A percentile compares a stretch with the other conserved stretches of the same genome.
Evolutionary conservation across 306 rosid species (phyloP).

Genomic region (Comarum palustre): DNA sequence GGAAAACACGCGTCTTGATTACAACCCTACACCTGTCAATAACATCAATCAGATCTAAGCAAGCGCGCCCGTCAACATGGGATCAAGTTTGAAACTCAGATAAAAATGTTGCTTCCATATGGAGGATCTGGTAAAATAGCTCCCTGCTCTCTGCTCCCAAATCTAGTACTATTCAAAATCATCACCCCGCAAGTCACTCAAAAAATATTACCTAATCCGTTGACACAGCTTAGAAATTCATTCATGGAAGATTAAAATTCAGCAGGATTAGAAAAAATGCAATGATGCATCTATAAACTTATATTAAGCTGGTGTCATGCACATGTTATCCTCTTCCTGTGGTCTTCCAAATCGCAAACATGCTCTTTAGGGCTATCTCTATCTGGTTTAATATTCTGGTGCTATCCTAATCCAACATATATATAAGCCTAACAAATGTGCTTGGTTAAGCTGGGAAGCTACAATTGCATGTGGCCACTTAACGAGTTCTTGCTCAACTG

Average conservation of each 20-base stretch:
- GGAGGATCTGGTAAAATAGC: background rate
- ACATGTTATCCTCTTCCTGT: conserved; percentile 5
- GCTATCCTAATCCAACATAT: conserved; percentile 19
- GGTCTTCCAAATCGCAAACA: conserved; percentile 14
- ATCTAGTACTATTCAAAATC: background rate
- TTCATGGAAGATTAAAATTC: background rate
- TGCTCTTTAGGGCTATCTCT: conserved; percentile 7
- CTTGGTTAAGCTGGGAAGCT: conserved; percentile 27
- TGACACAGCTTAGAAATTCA: conserved; percentile 4
- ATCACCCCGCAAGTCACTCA: background rate
- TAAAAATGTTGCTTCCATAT: conserved; percentile 19
- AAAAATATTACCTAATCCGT: background rate
- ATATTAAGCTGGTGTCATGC: background rate
- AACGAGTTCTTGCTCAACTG: conserved; percentile 26
- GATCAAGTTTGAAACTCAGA: conserved; percentile 58
- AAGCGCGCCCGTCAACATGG: background rate
- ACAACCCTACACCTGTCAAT: background rate
- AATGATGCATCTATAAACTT: background rate
- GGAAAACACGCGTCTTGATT: background rate
- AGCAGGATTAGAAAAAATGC: background rate
- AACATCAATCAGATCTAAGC: background rate
- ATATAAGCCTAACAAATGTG: conserved; percentile 33
- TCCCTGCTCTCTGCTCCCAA: background rate
- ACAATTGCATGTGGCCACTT: conserved; percentile 57
- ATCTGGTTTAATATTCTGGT: background rate